These are phyloP conservation scores for Boletus edulis DNA, from an alignment of 768 basidiomycete species.

Conservation along the genomic window DNA sequence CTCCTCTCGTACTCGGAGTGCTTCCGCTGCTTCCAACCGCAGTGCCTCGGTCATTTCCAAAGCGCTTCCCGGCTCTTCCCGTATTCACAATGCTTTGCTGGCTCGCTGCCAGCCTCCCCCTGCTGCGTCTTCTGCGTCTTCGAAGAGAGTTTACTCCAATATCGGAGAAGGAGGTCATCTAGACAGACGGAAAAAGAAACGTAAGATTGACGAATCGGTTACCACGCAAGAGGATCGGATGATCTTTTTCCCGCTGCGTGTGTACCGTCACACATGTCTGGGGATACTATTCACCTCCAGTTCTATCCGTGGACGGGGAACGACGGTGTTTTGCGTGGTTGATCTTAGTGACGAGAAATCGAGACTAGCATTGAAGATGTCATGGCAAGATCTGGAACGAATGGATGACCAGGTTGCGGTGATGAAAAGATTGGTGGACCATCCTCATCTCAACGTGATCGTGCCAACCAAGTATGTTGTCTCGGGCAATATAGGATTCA, in stretches of 20 bases:
- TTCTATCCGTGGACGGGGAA: conserved; percentile 13
- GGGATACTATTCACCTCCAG: not conserved
- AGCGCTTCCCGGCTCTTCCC: too few species aligned
- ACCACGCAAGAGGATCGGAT: too few species aligned
- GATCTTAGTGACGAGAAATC: not conserved
- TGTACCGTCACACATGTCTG: not conserved
- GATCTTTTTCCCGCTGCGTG: too few species aligned
- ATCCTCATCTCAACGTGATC: not conserved
- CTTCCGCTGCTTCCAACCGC: not conserved
- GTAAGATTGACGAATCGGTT: too few species aligned
- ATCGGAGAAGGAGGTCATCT: too few species aligned
- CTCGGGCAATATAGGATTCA: too few species aligned
- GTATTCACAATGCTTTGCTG: too few species aligned
- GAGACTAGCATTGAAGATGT: not conserved
- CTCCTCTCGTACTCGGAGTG: not conserved
- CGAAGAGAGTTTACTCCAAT: too few species aligned
- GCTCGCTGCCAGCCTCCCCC: too few species aligned
- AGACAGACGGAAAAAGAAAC: too few species aligned
- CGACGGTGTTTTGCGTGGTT: conserved; percentile 5
- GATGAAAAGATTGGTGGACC: not conserved
- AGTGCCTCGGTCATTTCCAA: not conserved
- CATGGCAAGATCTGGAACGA: not conserved
- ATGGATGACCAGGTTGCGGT: not conserved
- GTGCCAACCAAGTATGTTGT: too few species aligned
- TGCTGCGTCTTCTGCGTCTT: too few species aligned